phyloP scores from a whole-genome alignment of 805 yeast species.

The Candida ortonii region DNA sequence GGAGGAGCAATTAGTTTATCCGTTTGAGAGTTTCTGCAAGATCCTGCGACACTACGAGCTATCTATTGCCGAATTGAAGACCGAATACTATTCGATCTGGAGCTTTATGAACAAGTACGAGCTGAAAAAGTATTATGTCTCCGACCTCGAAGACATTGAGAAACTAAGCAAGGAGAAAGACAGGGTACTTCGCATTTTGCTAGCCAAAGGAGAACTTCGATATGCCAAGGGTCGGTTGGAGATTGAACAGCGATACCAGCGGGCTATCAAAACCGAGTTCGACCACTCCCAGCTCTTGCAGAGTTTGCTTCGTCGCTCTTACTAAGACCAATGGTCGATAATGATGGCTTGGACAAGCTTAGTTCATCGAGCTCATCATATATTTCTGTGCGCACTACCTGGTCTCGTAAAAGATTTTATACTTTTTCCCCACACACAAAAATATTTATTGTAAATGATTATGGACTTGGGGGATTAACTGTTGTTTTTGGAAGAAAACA shows the following conservation, averaged over 20 bases:
- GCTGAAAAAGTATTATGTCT: constrained; percentile 29
- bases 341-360: no score
- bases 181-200: constrained; percentile 64
- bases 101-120: constrained; percentile 20
- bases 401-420: no score
- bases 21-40: constrained; percentile 21
- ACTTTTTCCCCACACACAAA: no score
- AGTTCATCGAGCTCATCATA: no score
- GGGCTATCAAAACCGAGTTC: constrained; percentile 28
- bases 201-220: constrained; percentile 40
- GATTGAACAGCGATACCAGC: constrained; percentile 28
- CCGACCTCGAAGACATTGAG: constrained; percentile 35
- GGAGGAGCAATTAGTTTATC: constrained; percentile 18
- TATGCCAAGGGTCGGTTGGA: constrained; percentile 27
- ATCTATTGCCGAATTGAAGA: constrained; percentile 14
- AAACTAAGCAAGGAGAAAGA: constrained; percentile 47
- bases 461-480: no score
- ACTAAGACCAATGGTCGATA: no score
- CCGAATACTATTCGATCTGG: constrained; percentile 25
- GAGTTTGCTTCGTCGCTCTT: no score
- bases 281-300: constrained; percentile 16
- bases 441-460: no score
- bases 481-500: no score
- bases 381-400: no score
- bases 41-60: constrained; percentile 19